Evolutionary conservation across 306 rosid species (phyloP).

Genomic region (Castanea mollissima): DNA sequence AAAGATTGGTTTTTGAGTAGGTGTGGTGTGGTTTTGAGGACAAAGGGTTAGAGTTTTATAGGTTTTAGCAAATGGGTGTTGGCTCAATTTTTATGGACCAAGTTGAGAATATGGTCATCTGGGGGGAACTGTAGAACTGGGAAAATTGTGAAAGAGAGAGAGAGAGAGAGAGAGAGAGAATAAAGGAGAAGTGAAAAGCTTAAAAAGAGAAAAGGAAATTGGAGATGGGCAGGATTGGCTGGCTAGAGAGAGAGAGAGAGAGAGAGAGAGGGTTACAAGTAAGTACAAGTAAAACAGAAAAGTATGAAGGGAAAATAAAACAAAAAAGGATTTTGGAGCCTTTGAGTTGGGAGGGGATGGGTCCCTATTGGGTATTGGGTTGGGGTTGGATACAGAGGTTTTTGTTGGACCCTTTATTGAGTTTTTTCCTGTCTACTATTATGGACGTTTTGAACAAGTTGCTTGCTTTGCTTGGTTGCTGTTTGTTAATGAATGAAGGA

Average conservation of each 20-base stretch:
- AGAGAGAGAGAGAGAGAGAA: slow-evolving; percentile 1
- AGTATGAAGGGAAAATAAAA: slow-evolving; percentile 14
- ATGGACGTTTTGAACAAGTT: slow-evolving; percentile 25
- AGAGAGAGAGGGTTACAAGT: neutral
- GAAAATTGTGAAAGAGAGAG: slow-evolving; percentile 8
- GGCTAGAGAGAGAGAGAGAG: slow-evolving; percentile 24
- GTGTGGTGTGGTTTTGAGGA: neutral
- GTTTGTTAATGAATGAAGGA: neutral
- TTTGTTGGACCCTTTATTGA: neutral
- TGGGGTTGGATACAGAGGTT: slow-evolving; percentile 31
- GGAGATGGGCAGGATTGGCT: slow-evolving; percentile 37
- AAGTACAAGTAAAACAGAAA: slow-evolving; percentile 50
- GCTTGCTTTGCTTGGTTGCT: slow-evolving; percentile 3
- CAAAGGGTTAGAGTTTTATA: neutral
- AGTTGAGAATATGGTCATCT: neutral
- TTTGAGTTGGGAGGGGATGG: slow-evolving; percentile 45
- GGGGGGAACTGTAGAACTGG: neutral
- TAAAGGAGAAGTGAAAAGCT: slow-evolving; percentile 4
- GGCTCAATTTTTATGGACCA: slow-evolving; percentile 50
- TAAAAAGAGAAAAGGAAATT: neutral
- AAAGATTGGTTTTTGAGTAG: neutral
- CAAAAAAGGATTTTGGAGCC: slow-evolving; percentile 42
- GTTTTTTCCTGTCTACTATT: slow-evolving; percentile 17
- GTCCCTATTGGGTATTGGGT: slow-evolving; percentile 40
- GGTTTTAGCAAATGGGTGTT: slow-evolving; percentile 5